phyloP scores from a whole-genome alignment of 495 filamentous ascomycete species.

The Neurospora sp. region DNA sequence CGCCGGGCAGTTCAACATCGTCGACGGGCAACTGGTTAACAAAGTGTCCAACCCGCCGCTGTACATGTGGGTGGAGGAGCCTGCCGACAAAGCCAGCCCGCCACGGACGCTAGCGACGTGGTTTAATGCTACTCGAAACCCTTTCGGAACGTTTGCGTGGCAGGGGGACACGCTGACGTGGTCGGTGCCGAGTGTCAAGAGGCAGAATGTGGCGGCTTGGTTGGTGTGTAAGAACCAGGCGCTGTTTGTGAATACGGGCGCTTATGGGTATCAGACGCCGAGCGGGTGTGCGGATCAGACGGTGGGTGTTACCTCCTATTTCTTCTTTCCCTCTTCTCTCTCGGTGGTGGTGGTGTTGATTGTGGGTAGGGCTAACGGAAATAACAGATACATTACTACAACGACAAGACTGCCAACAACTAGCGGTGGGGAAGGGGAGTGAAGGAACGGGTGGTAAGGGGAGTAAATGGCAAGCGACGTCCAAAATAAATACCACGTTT shows the following conservation, averaged over 20 bases:
- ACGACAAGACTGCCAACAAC: constrained; percentile 26
- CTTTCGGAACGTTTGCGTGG: constrained; percentile 48
- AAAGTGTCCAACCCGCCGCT: constrained; percentile 31
- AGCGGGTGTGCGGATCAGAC: constrained; percentile 50
- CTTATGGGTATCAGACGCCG: constrained; percentile 49
- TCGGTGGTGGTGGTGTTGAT: neutral
- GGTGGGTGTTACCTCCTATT: constrained; percentile 23
- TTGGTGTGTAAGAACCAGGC: constrained; percentile 44
- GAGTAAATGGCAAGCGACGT: too few species aligned
- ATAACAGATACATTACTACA: constrained; percentile 23
- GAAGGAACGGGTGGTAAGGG: too few species aligned
- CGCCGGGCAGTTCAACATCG: constrained; percentile 51
- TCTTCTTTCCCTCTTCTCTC: neutral
- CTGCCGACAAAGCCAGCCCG: constrained; percentile 35
- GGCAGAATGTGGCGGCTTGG: constrained; percentile 49
- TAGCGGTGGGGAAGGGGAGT: neutral
- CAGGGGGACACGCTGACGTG: constrained; percentile 48
- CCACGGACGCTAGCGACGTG: constrained; percentile 37
- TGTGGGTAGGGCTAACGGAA: neutral
- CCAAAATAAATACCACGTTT: neutral
- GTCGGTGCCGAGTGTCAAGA: constrained; percentile 33
- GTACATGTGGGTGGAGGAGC: constrained; percentile 38
- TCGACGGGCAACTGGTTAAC: constrained; percentile 47
- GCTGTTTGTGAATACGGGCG: constrained; percentile 50
- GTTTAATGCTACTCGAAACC: constrained; percentile 42